phyloP scores from a whole-genome alignment of 805 yeast genomes.

The Yarrowia keelungensis region DNA sequence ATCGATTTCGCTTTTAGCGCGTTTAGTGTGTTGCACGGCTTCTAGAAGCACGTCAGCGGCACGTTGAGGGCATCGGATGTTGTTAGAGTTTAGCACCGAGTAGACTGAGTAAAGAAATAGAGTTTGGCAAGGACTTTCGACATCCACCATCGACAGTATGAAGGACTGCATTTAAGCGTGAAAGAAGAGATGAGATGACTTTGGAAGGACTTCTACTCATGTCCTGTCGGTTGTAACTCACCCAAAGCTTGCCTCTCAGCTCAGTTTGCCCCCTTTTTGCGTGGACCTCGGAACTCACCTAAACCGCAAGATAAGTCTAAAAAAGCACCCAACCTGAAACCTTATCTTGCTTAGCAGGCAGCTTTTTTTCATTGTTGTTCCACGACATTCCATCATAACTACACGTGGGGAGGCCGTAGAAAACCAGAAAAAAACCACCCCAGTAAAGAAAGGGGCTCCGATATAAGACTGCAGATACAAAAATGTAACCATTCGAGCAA shows the following conservation, averaged over 20 bases:
- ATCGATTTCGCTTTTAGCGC: not conserved
- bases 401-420: too few relatives aligned
- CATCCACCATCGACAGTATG: too few relatives aligned
- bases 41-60: conserved; percentile 13
- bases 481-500: too few relatives aligned
- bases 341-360: not conserved
- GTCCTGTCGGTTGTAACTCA: too few relatives aligned
- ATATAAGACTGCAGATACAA: too few relatives aligned
- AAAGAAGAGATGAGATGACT: too few relatives aligned
- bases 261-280: too few relatives aligned
- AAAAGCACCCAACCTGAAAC: not conserved
- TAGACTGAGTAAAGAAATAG: too few relatives aligned
- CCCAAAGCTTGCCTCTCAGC: too few relatives aligned
- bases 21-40: conserved; percentile 1
- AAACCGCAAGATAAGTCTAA: conserved; percentile 11
- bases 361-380: not conserved
- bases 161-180: too few relatives aligned
- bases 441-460: not conserved
- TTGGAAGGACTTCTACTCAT: too few relatives aligned
- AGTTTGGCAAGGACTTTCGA: too few relatives aligned
- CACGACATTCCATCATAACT: not conserved
- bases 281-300: not conserved
- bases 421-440: not conserved
- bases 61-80: not conserved
- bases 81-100: not conserved